Percentiles rank a stretch among this genome's conserved stretches.
phyloP scores from a whole-genome alignment of 164 flowering plant genomes.

The Aristolochia californica region DNA sequence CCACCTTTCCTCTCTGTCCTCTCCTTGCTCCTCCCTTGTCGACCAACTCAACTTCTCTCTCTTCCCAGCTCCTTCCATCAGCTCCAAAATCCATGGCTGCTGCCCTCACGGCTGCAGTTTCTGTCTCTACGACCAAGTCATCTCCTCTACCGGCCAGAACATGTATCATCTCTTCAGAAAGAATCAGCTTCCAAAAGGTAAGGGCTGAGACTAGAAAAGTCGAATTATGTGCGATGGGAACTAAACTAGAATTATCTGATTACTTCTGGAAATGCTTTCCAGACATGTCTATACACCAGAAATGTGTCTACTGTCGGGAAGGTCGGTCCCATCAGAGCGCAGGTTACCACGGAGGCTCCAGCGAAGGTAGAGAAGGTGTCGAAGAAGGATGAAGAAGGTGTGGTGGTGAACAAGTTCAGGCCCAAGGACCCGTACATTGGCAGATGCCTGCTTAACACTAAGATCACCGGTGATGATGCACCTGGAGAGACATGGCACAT shows the following conservation, averaged over 20 bases:
- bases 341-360: constrained; percentile 77
- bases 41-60: not conserved
- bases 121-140: constrained; percentile 67
- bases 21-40: not conserved
- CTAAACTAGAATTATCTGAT: not conserved
- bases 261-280: constrained; percentile 5
- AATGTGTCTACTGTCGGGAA: constrained; percentile 39
- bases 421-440: constrained; percentile 85
- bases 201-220: not conserved
- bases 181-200: constrained; percentile 65
- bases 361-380: constrained; percentile 62
- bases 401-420: constrained; percentile 71
- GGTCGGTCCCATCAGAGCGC: constrained; percentile 61
- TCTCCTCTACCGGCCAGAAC: constrained; percentile 50
- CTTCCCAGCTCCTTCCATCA: constrained; percentile 1
- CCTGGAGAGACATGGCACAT: constrained; percentile 99
- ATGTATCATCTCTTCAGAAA: constrained; percentile 39
- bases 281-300: constrained; percentile 38
- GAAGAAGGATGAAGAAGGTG: constrained; percentile 85
- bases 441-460: constrained; percentile 80
- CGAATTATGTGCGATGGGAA: not conserved
- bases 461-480: constrained; percentile 95
- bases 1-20: constrained; percentile 2
- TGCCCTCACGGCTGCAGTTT: constrained; percentile 75
- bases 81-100: constrained; percentile 41